Base-by-base conservation (phyloP, 495 filamentous ascomycete species). In the Aspergillus carlsbadensis region DNA sequence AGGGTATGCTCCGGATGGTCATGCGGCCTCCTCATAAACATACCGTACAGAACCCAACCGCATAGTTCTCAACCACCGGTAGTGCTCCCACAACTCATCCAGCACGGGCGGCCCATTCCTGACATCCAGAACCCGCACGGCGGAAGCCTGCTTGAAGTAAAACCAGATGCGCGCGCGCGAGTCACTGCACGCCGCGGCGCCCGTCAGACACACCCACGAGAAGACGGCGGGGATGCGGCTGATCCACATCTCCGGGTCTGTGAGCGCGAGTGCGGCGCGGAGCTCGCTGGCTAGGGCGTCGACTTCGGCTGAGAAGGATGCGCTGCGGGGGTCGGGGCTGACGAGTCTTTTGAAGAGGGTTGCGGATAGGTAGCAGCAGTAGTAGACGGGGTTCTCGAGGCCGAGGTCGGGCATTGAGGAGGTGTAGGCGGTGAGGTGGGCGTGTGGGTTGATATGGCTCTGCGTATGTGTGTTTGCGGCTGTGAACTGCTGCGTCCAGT, bases 131-230 rank as follows among this genome's bases (percentile, higher is more conserved):
- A 44, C 31, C 3, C 51, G 15, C 2, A 45, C 40, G 1, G 29
- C 51, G 17, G 40, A n/a, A 13, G 51, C 6, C 39, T 54, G 51
- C n/a, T 43, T 34, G 29, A 54, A 54, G 21, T 54, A 54, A 17
- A 54, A 54, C 51, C 51, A 54, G 51, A 24, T 36, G 8, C 51
- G 39, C 14, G 18, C n/a, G 14, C 51, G 15, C 3, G 51, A 14
- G 17, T 54, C 29, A 14, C 29, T 44, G 2, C 40, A 24, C 14
- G 40, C 29, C 1, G 51, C 51, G 10, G 51, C 51, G 0, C 51
- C 51, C 6, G 26, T 22, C 3, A 54, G 29, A 45, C 51, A 54
- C 0, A 54, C 51, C 51, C 51, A 54, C 8, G 11, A 22, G 6
- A 44, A 45, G 7, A 31, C 7, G 10, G 24, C 39, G 4, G 51